Evolutionary conservation across 2,329 filamentous ascomycete species (phyloP).

Genomic region (Talaromyces islandicus): DNA sequence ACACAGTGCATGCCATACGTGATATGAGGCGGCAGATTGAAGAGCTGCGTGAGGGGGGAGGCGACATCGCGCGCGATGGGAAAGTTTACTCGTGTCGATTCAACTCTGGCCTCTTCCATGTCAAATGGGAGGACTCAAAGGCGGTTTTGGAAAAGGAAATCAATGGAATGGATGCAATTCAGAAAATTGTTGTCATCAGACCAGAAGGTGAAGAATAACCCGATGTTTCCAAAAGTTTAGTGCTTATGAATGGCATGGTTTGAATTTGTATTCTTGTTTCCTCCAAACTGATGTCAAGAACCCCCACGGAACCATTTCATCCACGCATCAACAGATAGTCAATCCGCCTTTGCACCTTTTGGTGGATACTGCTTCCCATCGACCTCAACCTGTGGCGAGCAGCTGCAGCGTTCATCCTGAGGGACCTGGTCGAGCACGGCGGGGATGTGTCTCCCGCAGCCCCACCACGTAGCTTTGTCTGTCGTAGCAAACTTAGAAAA

Average conservation of each 20-base stretch:
- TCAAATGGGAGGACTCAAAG: conserved; percentile 49
- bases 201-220: conserved; percentile 16
- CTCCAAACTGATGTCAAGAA: background rate
- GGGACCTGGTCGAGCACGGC: conserved; percentile 9
- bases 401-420: conserved; percentile 7
- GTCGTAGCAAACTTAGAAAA: background rate
- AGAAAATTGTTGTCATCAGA: conserved; percentile 30
- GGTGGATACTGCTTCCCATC: conserved; percentile 11
- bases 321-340: conserved; percentile 1
- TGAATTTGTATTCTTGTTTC: background rate
- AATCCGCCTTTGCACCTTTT: conserved; percentile 4
- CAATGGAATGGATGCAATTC: conserved; percentile 26
- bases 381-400: conserved; percentile 6
- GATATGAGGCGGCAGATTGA: conserved; percentile 43
- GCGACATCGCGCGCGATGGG: conserved; percentile 15
- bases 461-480: conserved; percentile 12
- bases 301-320: background rate
- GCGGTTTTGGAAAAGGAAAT: conserved; percentile 35
- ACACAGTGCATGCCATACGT: conserved; percentile 44
- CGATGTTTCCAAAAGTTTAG: background rate
- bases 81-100: conserved; percentile 49
- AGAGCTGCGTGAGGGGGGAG: conserved; percentile 17
- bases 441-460: conserved; percentile 10
- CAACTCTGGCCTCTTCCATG: conserved; percentile 53
- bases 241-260: background rate